Evolutionary conservation across 305 asterid species (phyloP).

Genomic region (Fraxinus floribunda): DNA sequence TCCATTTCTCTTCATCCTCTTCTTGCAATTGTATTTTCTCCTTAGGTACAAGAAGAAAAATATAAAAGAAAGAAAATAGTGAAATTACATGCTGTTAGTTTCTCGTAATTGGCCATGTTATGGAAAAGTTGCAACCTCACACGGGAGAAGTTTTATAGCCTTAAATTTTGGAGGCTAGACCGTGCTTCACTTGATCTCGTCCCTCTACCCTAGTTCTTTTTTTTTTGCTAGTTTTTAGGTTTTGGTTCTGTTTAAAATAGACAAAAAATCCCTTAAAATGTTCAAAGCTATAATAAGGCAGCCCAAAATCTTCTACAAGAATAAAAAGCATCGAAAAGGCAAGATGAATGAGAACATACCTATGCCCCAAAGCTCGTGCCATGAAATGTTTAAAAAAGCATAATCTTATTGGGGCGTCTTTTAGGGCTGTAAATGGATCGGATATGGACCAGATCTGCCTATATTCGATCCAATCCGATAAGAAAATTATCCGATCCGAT

Average conservation of each 20-base stretch:
- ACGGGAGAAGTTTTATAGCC: not conserved
- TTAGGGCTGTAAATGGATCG: no score
- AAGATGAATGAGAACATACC: not conserved
- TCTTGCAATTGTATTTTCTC: not conserved
- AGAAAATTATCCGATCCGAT: no score
- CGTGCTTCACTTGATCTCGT: not conserved
- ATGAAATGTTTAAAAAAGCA: not conserved
- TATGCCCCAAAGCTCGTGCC: not conserved
- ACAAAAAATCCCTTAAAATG: not conserved
- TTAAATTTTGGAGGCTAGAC: not conserved
- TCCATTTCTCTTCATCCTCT: not conserved
- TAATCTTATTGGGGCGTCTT: not conserved
- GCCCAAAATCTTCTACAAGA: not conserved
- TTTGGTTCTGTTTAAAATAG: not conserved
- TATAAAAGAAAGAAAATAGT: not conserved
- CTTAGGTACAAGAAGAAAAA: not conserved
- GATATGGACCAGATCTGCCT: no score
- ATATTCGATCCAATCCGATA: no score
- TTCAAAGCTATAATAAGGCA: not conserved
- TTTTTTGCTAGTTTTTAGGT: not conserved
- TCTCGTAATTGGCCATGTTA: not conserved
- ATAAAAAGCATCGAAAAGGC: not conserved
- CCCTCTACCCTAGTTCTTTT: not conserved
- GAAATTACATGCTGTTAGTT: not conserved
- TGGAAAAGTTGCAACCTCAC: not conserved